Base-by-base conservation (phyloP, 108 stramenopile species). In the Nitzschia inconspicua region DNA sequence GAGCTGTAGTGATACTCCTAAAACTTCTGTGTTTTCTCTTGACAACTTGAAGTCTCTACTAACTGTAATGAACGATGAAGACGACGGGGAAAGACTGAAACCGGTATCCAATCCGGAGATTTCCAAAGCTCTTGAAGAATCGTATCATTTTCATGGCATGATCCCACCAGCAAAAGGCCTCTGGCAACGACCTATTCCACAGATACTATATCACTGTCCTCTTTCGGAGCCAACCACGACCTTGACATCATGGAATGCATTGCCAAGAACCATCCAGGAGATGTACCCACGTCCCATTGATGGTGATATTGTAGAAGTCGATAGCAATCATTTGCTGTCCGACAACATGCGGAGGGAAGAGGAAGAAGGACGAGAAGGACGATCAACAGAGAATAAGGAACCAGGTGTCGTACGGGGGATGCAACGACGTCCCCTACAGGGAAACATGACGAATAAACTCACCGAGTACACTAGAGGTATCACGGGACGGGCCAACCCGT, bases 381-480 rank as follows among this genome's bases (percentile, higher is more conserved):
- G 67, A 24, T 28, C 11, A 37, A 9, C 2, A 16, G 3, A 26
- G 11, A 40, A 14, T 18, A 4, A 30, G 8, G 10, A 16, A 29
- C 0, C 24, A 5, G 3, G 26, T 25, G 29, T 46, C 26, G 5
- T 18, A 44, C 7, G 34, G 30, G 70, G 29, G 61, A 30, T 46
- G 48, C 31, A 72, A 23, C 47, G 51, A 23, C 79, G 82, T 30
- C 86, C 77, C 2, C 63, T 85, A 19, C 51, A 48, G 57, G 86
- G 84, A 52, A 91, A 91, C 56, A 44, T 91, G 51, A 76, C 79
- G 13, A 77, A 77, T 42, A 91, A 91, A 53, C 32, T 91, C 30
- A 63, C 74, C 13, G 90, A 91, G 61, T 91, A 85, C 44, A 91
- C 90, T 4, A 54, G 90, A 36, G 90, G 90, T 2, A 44, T 59